Evolutionary conservation across 2,329 filamentous ascomycete species (phyloP).

Genomic region (Colletotrichum liaoningense): DNA sequence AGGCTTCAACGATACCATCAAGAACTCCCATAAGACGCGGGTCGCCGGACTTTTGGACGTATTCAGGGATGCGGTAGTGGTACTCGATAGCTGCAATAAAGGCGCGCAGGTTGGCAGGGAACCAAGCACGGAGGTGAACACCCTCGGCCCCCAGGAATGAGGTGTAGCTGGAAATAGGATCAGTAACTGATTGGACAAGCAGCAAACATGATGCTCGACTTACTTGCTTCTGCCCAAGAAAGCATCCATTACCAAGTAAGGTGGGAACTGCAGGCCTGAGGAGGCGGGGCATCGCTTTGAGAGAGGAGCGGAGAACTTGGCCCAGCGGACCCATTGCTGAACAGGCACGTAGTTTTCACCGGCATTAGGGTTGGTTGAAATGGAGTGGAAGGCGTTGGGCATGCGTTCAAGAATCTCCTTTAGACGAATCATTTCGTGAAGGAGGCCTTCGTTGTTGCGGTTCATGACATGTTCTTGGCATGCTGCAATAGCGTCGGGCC

Average conservation of each 20-base stretch:
- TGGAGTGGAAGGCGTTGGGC: slow-evolving; percentile 65
- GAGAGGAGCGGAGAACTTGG: slow-evolving; percentile 61
- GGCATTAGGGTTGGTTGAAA: slow-evolving; percentile 63
- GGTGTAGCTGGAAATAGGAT: slow-evolving; percentile 45
- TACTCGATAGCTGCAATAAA: slow-evolving; percentile 67
- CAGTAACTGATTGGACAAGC: background rate
- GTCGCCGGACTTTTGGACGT: slow-evolving; percentile 60
- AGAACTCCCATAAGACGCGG: slow-evolving; percentile 62
- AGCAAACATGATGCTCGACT: background rate
- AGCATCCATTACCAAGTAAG: slow-evolving; percentile 65
- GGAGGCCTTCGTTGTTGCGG: slow-evolving; percentile 58
- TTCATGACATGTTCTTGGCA: slow-evolving; percentile 67
- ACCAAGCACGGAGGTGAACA: slow-evolving; percentile 63
- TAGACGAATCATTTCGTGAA: slow-evolving; percentile 61
- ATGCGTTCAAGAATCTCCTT: slow-evolving; percentile 65
- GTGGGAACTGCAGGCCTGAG: slow-evolving; percentile 63
- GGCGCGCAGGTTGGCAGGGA: slow-evolving; percentile 63
- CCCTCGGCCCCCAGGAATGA: slow-evolving; percentile 65
- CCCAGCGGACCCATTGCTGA: slow-evolving; percentile 61
- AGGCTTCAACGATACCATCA: slow-evolving; percentile 66
- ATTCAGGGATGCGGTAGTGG: slow-evolving; percentile 64
- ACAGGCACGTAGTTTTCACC: slow-evolving; percentile 62
- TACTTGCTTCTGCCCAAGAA: slow-evolving; percentile 62
- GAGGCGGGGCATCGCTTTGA: slow-evolving; percentile 62
- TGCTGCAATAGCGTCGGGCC: slow-evolving; percentile 61